Base-by-base conservation (phyloP, 1,139 yeast species). In the Taphrina confusa region DNA sequence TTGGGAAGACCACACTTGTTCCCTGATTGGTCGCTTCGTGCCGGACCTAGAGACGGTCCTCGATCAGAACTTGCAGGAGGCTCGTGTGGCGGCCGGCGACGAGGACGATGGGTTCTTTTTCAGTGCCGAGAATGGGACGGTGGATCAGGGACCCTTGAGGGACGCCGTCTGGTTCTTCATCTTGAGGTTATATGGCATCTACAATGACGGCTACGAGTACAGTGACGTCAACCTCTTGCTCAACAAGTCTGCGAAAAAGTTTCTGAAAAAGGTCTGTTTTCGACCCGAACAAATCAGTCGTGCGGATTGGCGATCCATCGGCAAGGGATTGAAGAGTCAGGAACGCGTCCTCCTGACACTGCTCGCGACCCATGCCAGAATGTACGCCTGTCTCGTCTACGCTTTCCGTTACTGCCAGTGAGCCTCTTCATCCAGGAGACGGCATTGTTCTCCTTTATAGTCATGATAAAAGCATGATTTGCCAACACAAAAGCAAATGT, bases 81-180 rank as follows among this genome's bases (percentile, higher is more conserved):
- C 62, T 8, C 45, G 44, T 11, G 60, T 39, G 14, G 58, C 61
- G 8, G 47, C 56, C 34, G 60, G 56, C 28, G 60, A 55, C 23
- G 40, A 37, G 14, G 58, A 50, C 30, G 58, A 57, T 16, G 58
- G 57, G n/a, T 51, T 50, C 44, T 51, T 54, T 31, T 47, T 52
- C 39, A 12, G 20, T 12, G 22, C 40, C 23, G 40, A 16, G 23
- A 16, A 22, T 22, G 40, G 40, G 23, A 16, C 6, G 23, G 20
- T 4, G 20, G 60, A 61, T 27, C 54, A 42, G 33, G 37, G 45
- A 4, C 57, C 60, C n/a, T 27, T 61, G 25, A 16, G 63, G 20
- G 62, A 61, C 31, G 64, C 63, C 16, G 56, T 58, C 40, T 62
- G 63, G 63, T 61, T 44, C 42, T 61, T 50, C 44, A 40, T 47